These are phyloP conservation scores for Chrysoporthe cubensis DNA, from an alignment of 2,329 filamentous ascomycete species.

Conservation along the genomic window DNA sequence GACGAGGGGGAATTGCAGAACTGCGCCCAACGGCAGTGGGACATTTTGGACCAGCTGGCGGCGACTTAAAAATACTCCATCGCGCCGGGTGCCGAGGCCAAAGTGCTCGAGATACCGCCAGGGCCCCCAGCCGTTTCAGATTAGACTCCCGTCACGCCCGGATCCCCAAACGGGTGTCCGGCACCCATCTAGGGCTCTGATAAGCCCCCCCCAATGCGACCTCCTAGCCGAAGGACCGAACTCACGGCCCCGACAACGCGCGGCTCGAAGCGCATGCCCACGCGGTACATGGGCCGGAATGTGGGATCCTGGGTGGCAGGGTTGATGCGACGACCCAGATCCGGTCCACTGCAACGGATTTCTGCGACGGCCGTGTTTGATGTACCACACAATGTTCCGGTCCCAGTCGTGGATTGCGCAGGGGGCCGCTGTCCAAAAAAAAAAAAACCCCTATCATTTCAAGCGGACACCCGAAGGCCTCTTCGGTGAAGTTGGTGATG, in stretches of 20 bases:
- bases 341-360: background rate
- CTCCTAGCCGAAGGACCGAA: background rate
- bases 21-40: slow-evolving; percentile 45
- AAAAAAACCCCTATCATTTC: background rate
- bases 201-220: background rate
- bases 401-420: background rate
- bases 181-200: background rate
- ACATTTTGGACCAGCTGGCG: slow-evolving; percentile 41
- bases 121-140: slow-evolving; percentile 25
- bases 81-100: slow-evolving; percentile 30
- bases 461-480: background rate
- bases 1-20: slow-evolving; percentile 42
- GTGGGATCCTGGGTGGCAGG: background rate
- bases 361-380: slow-evolving; percentile 17
- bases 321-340: background rate
- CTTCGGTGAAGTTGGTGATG: slow-evolving; percentile 3
- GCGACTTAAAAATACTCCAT: slow-evolving; percentile 32
- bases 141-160: slow-evolving; percentile 14
- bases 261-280: background rate
- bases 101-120: slow-evolving; percentile 11
- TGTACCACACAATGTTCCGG: background rate
- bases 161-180: slow-evolving; percentile 5
- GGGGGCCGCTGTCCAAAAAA: background rate
- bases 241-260: background rate
- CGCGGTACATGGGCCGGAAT: background rate